A percentile compares a stretch with the other conserved stretches of the same genome.
Evolutionary conservation across 75 land plant species (phyloP).

Genomic region (Azolla pinnata): DNA sequence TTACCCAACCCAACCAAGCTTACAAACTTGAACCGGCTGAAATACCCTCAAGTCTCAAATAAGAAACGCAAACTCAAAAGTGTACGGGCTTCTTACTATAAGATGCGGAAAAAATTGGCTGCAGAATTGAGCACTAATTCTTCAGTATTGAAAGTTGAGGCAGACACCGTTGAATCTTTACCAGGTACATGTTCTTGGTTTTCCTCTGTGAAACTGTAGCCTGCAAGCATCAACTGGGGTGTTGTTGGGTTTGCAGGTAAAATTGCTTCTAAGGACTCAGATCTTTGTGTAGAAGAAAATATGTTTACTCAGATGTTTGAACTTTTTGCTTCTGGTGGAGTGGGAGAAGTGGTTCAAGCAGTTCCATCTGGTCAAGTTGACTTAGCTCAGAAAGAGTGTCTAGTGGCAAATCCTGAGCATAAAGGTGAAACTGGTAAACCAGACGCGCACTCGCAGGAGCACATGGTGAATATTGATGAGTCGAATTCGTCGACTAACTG

Average conservation of each 20-base stretch:
- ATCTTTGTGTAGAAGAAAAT: conserved; percentile 14
- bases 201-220: neutral
- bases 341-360: conserved; percentile 15
- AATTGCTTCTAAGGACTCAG: conserved; percentile 5
- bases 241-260: neutral
- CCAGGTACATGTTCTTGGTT: neutral
- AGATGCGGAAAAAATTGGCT: conserved; percentile 39
- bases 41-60: conserved; percentile 5
- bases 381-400: conserved; percentile 7
- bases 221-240: neutral
- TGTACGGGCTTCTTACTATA: conserved; percentile 46
- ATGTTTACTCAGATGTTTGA: conserved; percentile 27
- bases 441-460: too few species aligned
- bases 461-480: neutral
- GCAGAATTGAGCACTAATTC: conserved; percentile 15
- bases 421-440: conserved; percentile 6
- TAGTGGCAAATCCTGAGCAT: neutral
- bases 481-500: too few species aligned
- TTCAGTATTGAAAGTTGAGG: neutral
- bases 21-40: conserved; percentile 11
- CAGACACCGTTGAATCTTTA: neutral
- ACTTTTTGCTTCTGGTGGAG: conserved; percentile 22
- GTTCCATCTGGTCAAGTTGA: conserved; percentile 12
- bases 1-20: conserved; percentile 10
- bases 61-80: conserved; percentile 34